Base-by-base conservation (phyloP, 192 early-diverging fungal genomes). In the Chytriomyces hyalinus region DNA sequence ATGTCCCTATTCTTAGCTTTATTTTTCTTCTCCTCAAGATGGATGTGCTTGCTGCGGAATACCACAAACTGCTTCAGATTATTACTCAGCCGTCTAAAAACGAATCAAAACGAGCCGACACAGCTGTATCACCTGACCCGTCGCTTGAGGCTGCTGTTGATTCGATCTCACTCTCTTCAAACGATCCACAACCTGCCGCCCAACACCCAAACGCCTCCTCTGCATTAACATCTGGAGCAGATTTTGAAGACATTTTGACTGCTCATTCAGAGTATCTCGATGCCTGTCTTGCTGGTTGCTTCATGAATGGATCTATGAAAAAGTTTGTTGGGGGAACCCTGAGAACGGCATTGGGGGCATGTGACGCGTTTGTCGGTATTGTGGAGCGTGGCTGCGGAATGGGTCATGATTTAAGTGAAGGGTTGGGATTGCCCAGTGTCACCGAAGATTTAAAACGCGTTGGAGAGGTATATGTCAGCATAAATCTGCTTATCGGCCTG, bases 11-110 rank as follows among this genome's bases (percentile, higher is more conserved):
- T 67, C n/a, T 22, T n/a, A 45, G 6, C 26, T 44, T 49, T 49
- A 60, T 24, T 15, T 9, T 7, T 67, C 10, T 36, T 1, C 15
- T 6, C 61, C 7, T 49, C 11, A 49, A 84, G 80, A 81, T 81
- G 75, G 80, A 85, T 62, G 75, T 85, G 11, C 44, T 85, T 1
- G 81, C 83, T 57, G 17, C 82, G 10, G 71, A 72, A 24, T 77
- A 67, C 64, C 77, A 79, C 10, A 36, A 28, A 26, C 50, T 85
- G 0, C 20, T 77, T 20, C 8, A 4, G 47, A 46, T 26, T n/a
- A 46, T 67, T 43, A 36, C 49, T 15, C 28, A 50, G 6, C 64
- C 61, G n/a, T 8, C 36, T 9, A 47, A 7, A 7, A 64, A 46
- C 1, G 10, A 6, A 9, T 4, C 49, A 0, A 64, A 36, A 36